A percentile compares a stretch with the other conserved stretches of the same genome.
Evolutionary conservation across 2,329 filamentous ascomycete genomes (phyloP).

Genomic region (Alternaria triticina): DNA sequence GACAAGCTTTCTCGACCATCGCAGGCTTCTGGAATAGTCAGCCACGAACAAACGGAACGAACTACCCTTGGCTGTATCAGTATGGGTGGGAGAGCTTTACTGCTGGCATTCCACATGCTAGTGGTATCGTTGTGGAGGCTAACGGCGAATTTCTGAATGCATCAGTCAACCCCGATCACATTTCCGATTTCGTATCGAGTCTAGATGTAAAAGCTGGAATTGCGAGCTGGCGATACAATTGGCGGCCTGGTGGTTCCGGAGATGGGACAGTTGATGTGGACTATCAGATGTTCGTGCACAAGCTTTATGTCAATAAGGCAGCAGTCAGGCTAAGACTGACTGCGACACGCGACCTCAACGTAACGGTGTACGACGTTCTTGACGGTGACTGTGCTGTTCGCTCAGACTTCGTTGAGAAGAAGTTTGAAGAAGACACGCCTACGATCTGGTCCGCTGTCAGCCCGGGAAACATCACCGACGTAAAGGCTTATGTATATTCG

Average conservation of each 20-base stretch:
- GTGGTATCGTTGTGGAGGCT: conserved; percentile 64
- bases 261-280: conserved; percentile 62
- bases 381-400: conserved; percentile 73
- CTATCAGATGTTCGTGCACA: conserved; percentile 72
- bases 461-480: conserved; percentile 66
- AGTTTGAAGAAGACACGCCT: conserved; percentile 56
- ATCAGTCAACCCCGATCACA: conserved; percentile 62
- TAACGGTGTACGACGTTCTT: conserved; percentile 69
- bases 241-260: conserved; percentile 60
- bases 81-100: conserved; percentile 75
- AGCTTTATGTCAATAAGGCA: conserved; percentile 66
- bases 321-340: conserved; percentile 66
- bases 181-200: conserved; percentile 66
- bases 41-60: conserved; percentile 63
- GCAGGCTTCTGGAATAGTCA: conserved; percentile 71
- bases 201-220: conserved; percentile 69
- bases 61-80: conserved; percentile 72
- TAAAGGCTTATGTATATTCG: conserved; percentile 67
- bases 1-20: conserved; percentile 71
- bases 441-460: conserved; percentile 70
- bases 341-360: conserved; percentile 59
- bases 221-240: conserved; percentile 69
- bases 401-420: conserved; percentile 64
- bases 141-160: conserved; percentile 65
- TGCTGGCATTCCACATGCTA: conserved; percentile 73